Conservation (phyloP, 1,284 basidiomycete species). For the Malassezia pachydermatis region DNA sequence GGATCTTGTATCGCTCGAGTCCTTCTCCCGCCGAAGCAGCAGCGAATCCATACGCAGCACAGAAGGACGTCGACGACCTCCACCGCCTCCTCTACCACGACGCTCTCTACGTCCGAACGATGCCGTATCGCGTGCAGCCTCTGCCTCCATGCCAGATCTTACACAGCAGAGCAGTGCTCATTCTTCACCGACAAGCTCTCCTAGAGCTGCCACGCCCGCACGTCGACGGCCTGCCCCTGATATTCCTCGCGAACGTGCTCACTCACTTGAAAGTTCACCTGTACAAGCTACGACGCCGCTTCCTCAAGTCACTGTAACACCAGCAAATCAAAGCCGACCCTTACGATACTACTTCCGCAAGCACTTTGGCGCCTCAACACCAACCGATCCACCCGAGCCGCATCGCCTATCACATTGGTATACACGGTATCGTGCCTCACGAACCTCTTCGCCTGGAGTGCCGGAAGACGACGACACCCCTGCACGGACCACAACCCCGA, state of each 20-base stretch:
- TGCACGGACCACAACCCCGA: no score
- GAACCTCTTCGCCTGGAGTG: no score
- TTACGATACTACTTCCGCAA: no score
- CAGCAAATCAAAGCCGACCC: no score
- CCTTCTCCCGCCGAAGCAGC: not conserved
- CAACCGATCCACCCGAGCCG: no score
- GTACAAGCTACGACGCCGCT: no score
- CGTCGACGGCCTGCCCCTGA: not conserved
- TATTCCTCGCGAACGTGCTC: no score
- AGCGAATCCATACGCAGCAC: not conserved
- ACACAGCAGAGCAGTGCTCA: not conserved
- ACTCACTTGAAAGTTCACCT: no score
- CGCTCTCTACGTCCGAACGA: not conserved
- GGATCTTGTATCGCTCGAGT: not conserved
- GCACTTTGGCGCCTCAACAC: no score
- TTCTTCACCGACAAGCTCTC: not conserved
- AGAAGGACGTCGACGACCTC: not conserved
- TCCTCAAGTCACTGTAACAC: no score
- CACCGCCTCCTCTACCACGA: not conserved
- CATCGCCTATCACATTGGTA: no score
- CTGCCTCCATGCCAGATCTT: constrained; percentile 1
- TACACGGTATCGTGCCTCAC: no score
- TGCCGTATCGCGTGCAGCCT: not conserved
- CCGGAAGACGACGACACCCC: not conserved
- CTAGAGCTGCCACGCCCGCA: not conserved